Evolutionary conservation across 768 basidiomycete species (phyloP).

Genomic region (Pleurotus djamor): DNA sequence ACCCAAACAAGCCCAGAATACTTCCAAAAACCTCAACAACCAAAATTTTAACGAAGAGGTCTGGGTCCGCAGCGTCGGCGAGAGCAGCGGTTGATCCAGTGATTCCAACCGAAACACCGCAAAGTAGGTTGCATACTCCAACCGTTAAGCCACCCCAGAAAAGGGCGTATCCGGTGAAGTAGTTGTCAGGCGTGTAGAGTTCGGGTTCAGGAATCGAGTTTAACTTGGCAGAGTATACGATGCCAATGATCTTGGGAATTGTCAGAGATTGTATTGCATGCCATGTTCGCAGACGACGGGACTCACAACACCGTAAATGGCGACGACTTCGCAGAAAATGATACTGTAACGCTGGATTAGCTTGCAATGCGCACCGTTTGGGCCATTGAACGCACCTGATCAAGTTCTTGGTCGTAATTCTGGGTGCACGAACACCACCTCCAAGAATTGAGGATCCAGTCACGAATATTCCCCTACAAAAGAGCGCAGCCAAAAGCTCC

Average conservation of each 20-base stretch:
- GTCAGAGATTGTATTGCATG: background rate
- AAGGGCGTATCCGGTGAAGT: constrained; percentile 92
- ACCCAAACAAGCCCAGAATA: background rate
- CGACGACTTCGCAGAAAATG: constrained; percentile 99
- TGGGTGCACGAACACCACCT: constrained; percentile 89
- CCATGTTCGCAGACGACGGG: background rate
- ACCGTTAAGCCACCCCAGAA: constrained; percentile 98
- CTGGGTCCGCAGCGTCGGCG: constrained; percentile 93
- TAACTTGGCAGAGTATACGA: constrained; percentile 91
- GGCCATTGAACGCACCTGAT: constrained; percentile 64
- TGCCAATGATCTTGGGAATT: constrained; percentile 78
- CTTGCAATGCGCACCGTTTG: too few species aligned
- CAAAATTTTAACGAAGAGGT: constrained; percentile 93
- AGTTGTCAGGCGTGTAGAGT: constrained; percentile 85
- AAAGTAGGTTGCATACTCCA: constrained; percentile 91
- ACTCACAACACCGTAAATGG: constrained; percentile 94
- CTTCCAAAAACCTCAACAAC: constrained; percentile 94
- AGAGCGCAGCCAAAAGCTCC: constrained; percentile 1
- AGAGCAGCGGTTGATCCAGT: constrained; percentile 95
- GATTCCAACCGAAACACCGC: constrained; percentile 92
- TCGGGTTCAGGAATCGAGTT: constrained; percentile 53
- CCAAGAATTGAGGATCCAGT: constrained; percentile 97
- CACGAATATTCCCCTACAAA: constrained; percentile 90
- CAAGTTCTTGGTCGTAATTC: constrained; percentile 96
- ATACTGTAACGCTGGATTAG: constrained; percentile 50